A percentile compares a stretch with the other conserved stretches of the same genome.
Conservation (phyloP, 208 protist genomes). For the Leishmania mexicana region DNA sequence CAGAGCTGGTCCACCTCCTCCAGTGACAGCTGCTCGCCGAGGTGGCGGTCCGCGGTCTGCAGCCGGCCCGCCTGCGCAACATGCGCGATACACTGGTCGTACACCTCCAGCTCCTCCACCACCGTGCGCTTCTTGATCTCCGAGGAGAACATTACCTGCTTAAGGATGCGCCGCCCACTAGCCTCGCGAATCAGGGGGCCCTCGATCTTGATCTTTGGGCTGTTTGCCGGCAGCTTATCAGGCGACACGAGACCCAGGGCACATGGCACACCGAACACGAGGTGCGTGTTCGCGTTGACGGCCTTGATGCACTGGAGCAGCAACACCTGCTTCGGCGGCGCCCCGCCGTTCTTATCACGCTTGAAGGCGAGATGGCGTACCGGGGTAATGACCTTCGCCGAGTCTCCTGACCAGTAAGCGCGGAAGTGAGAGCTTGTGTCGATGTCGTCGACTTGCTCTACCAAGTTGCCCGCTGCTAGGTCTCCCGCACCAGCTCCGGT, state of each 20-base stretch:
- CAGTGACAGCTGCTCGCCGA: conserved; percentile 63
- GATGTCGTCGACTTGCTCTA: conserved; percentile 36
- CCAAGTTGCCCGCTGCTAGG: not conserved
- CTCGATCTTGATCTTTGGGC: conserved; percentile 82
- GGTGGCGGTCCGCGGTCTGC: conserved; percentile 37
- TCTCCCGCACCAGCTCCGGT: not conserved
- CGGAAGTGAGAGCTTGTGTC: conserved; percentile 53
- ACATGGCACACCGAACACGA: conserved; percentile 57
- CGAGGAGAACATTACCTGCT: conserved; percentile 60
- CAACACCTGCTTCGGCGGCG: conserved; percentile 68
- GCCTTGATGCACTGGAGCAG: conserved; percentile 58
- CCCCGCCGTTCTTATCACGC: conserved; percentile 49
- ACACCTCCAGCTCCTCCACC: conserved; percentile 75
- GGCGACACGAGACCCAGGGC: conserved; percentile 60
- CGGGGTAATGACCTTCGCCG: conserved; percentile 15
- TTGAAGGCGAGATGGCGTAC: conserved; percentile 29
- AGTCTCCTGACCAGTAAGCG: conserved; percentile 80
- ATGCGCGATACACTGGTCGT: conserved; percentile 43
- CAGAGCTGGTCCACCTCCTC: conserved; percentile 82
- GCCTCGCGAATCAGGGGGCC: conserved; percentile 43
- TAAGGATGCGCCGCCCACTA: conserved; percentile 54
- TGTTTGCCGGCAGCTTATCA: conserved; percentile 74
- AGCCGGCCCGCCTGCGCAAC: conserved; percentile 43
- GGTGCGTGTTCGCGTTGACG: conserved; percentile 55
- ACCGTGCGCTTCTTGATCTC: conserved; percentile 73